A percentile compares a stretch with the other conserved stretches of the same genome.
phyloP scores from a whole-genome alignment of 441 rosid genomes.

The Pelargonium hybrid region DNA sequence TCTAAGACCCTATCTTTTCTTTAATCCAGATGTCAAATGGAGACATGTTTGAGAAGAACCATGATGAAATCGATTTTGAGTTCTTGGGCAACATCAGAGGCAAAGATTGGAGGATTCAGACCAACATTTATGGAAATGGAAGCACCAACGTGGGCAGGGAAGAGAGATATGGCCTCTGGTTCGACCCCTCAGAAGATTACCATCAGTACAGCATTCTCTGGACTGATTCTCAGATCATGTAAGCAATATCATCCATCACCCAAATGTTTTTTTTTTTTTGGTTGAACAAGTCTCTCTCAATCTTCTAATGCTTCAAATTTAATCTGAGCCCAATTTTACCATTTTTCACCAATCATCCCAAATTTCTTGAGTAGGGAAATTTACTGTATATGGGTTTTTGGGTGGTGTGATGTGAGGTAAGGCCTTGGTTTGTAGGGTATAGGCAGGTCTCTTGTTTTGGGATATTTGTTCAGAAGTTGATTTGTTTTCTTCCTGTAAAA shows the following conservation, averaged over 20 bases:
- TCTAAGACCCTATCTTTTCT: not conserved
- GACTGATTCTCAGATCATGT: slow-evolving; percentile 88
- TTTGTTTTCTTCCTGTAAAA: not conserved
- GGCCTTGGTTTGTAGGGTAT: not conserved
- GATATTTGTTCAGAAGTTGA: not conserved
- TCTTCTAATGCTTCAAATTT: not conserved
- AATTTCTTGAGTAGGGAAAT: not conserved
- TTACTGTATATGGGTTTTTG: not conserved
- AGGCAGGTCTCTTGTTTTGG: not conserved
- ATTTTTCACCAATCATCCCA: not conserved
- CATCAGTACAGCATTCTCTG: slow-evolving; percentile 85
- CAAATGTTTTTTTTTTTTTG: no score
- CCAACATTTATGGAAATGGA: slow-evolving; percentile 91
- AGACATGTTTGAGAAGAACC: slow-evolving; percentile 78
- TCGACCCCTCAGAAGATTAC: slow-evolving; percentile 82
- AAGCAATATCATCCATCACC: slow-evolving; percentile 22
- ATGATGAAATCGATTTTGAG: slow-evolving; percentile 95
- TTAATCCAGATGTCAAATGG: slow-evolving; percentile 83
- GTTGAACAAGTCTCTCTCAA: no score
- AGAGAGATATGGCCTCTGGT: slow-evolving; percentile 93
- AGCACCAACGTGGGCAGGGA: slow-evolving; percentile 85
- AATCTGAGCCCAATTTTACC: not conserved
- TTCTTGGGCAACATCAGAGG: slow-evolving; percentile 97
- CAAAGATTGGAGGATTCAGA: slow-evolving; percentile 96
- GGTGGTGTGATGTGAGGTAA: not conserved